Conservation (phyloP, 441 rosid genomes). For the Codiaeum variegatum region DNA sequence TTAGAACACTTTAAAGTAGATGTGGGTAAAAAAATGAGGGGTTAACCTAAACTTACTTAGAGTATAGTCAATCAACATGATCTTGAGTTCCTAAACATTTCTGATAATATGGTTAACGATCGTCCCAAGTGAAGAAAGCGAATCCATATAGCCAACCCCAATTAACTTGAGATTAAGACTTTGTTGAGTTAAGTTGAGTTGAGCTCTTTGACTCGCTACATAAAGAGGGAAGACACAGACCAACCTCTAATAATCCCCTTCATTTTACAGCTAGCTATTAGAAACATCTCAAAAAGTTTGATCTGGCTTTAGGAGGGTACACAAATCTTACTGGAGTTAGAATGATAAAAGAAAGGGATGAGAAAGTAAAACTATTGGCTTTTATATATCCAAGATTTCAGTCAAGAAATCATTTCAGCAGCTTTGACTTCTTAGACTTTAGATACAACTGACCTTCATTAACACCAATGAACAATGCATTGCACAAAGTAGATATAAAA, state of each 20-base stretch:
- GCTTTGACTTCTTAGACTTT: neutral
- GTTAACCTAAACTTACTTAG: too few species aligned
- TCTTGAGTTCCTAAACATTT: too few species aligned
- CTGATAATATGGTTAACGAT: too few species aligned
- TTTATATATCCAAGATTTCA: neutral
- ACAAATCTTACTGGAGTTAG: neutral
- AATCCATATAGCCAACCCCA: too few species aligned
- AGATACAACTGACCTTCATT: neutral
- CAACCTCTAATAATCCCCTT: neutral
- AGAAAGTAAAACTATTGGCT: neutral
- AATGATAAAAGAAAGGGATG: neutral
- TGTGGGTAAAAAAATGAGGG: too few species aligned
- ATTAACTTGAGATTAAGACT: too few species aligned
- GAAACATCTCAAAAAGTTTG: neutral
- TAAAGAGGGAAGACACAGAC: neutral
- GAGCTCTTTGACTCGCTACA: too few species aligned
- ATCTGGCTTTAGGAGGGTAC: neutral
- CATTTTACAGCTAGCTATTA: neutral
- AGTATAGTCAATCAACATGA: too few species aligned
- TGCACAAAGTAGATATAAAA: neutral
- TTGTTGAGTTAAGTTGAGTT: too few species aligned
- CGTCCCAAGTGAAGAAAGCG: too few species aligned
- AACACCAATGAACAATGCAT: neutral
- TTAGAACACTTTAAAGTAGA: too few species aligned
- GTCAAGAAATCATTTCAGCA: neutral